phyloP scores from a whole-genome alignment of 768 basidiomycete species.

The Suillus clintonianus region DNA sequence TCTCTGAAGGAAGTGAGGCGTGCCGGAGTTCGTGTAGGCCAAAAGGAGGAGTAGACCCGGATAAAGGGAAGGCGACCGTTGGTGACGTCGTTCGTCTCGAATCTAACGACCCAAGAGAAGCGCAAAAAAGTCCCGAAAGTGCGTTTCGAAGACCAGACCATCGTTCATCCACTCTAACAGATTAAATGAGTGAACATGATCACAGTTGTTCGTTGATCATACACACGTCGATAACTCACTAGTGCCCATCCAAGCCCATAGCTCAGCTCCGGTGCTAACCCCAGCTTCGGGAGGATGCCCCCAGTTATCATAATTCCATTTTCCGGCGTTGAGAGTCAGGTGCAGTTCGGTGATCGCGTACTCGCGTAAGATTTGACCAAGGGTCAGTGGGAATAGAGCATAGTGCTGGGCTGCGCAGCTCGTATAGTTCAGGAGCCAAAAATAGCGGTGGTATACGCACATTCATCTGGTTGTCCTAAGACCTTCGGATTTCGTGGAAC shows the following conservation, averaged over 20 bases:
- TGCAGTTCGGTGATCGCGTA: conserved; percentile 88
- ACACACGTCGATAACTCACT: conserved; percentile 49
- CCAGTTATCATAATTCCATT: conserved; percentile 88
- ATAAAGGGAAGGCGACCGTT: conserved; percentile 61
- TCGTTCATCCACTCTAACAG: conserved; percentile 63
- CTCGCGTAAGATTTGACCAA: conserved; percentile 85
- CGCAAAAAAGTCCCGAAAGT: conserved; percentile 92
- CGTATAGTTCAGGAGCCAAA: background rate
- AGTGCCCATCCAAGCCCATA: conserved; percentile 92
- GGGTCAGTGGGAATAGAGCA: conserved; percentile 78
- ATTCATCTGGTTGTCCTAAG: conserved; percentile 46
- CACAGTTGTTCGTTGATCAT: background rate
- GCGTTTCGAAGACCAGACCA: conserved; percentile 90
- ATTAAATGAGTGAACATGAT: conserved; percentile 6
- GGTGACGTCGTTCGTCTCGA: conserved; percentile 76
- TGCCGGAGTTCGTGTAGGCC: conserved; percentile 63
- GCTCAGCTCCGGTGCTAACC: conserved; percentile 84
- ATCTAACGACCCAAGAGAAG: conserved; percentile 80
- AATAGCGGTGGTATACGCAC: conserved; percentile 34
- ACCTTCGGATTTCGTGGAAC: conserved; percentile 57
- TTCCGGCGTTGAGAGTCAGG: conserved; percentile 87
- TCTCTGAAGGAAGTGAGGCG: conserved; percentile 77
- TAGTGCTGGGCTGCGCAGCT: conserved; percentile 73
- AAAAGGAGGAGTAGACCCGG: conserved; percentile 50
- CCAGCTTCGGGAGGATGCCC: conserved; percentile 75